Base-by-base conservation (phyloP, 257 asterid species). In the Echites panduratus region DNA sequence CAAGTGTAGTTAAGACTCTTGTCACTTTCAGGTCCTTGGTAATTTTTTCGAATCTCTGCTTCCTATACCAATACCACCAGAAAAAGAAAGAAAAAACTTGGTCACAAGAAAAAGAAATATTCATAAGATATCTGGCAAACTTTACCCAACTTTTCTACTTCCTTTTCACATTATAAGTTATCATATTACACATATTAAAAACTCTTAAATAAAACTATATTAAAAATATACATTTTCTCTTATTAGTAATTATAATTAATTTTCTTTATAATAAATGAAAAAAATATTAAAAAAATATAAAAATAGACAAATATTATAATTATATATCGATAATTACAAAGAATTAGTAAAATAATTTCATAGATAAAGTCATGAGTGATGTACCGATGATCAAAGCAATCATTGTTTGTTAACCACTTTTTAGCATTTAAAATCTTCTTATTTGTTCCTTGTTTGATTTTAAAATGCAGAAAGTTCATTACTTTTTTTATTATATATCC, bases 41-140 rank as follows among this genome's bases (percentile, higher is more conserved):
- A 79, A 92, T 80, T 80, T 81, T 95, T 0, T 92, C 98, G 48
- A 95, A 95, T 77, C 99, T 90, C 68, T 86, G 96, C 69, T 90
- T 86, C 87, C 99, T 94, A 32, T 1, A 64, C 10, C 70, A 56
- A 54, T 22, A n/a, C 56, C n/a, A 48, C 19, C n/a, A n/a, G n/a
- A 20, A 50, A 12, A 4, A 1, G 6, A 13, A 47, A 35, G n/a
- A 0, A 35, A 35, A 0, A 12, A 5, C 5, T 17, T 1, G 26
- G 20, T 54, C 8, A 16, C 13, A n/a, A 57, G 50, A 49, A n/a
- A 40, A 20, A 68, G 2, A 49, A 32, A 70, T 12, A 1, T 43
- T 11, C 2, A 32, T 3, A 45, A 64, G 12, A 48, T 66, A 1
- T 32, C 38, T 56, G 8, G 7, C 9, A 24, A 9, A 16, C 57